Conservation (phyloP, 495 filamentous ascomycete species). For the Xylaria nigripes region DNA sequence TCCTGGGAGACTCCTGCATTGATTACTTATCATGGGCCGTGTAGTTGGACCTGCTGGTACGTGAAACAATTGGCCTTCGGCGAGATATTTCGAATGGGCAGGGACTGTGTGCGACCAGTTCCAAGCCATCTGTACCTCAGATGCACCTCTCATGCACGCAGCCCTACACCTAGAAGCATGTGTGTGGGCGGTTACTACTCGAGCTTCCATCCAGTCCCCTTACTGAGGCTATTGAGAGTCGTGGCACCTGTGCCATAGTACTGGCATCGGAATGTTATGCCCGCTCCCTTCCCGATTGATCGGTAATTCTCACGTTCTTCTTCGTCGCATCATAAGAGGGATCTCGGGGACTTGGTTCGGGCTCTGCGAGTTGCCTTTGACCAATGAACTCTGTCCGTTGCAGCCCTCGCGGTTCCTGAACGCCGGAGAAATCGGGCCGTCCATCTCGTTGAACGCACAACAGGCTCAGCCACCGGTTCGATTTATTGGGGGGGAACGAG, state of each 20-base stretch:
- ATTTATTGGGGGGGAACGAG: not conserved
- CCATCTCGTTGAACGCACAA: not conserved
- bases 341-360: not conserved
- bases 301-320: not conserved
- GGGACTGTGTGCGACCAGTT: too few relatives aligned
- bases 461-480: not conserved
- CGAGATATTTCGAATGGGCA: not conserved
- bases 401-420: not conserved
- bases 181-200: too few relatives aligned
- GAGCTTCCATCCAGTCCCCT: not conserved
- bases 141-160: too few relatives aligned
- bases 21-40: too few relatives aligned
- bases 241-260: not conserved
- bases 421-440: constrained; percentile 6
- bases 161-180: too few relatives aligned
- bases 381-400: not conserved
- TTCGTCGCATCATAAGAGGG: not conserved
- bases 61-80: constrained; percentile 7
- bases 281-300: not conserved
- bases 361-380: not conserved
- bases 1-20: not conserved
- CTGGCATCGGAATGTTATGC: constrained; percentile 2
- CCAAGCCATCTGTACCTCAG: too few relatives aligned
- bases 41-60: too few relatives aligned
- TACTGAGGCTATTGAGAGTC: not conserved